A percentile compares a stretch with the other conserved stretches of the same genome.
These are phyloP conservation scores for Tylopilus felleus DNA, from an alignment of 768 basidiomycete species.

Conservation along the genomic window DNA sequence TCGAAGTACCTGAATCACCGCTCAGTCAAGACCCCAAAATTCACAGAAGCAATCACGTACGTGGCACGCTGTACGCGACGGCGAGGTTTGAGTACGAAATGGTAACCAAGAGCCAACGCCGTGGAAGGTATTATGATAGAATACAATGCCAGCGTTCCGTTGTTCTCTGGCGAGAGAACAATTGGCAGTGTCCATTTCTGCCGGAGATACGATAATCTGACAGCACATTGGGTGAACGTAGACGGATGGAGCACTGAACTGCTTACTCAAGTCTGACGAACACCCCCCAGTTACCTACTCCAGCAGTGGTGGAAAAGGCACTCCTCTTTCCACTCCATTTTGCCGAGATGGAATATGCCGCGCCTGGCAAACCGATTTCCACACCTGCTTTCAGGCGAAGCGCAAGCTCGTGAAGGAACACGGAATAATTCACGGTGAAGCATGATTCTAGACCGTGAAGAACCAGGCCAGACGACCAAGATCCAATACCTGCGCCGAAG, in stretches of 20 bases:
- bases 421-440: conserved; percentile 48
- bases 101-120: conserved; percentile 50
- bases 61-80: conserved; percentile 49
- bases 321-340: conserved; percentile 47
- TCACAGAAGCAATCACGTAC: conserved; percentile 36
- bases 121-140: conserved; percentile 55
- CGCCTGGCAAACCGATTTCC: conserved; percentile 47
- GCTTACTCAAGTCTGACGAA: conserved; percentile 53
- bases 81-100: conserved; percentile 54
- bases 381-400: conserved; percentile 48
- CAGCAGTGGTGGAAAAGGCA: conserved; percentile 44
- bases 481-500: conserved; percentile 42
- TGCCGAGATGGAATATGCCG: conserved; percentile 41
- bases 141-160: conserved; percentile 47
- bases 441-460: conserved; percentile 48
- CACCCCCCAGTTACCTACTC: conserved; percentile 46
- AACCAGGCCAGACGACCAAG: conserved; percentile 47
- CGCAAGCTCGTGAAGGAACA: conserved; percentile 55
- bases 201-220: conserved; percentile 53
- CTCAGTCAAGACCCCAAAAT: conserved; percentile 16
- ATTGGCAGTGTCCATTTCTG: conserved; percentile 59
- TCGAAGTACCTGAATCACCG: conserved; percentile 55
- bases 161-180: conserved; percentile 47
- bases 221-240: conserved; percentile 14
- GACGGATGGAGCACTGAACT: conserved; percentile 4